Base-by-base conservation (phyloP, 768 basidiomycete species). In the Boletus sp. region DNA sequence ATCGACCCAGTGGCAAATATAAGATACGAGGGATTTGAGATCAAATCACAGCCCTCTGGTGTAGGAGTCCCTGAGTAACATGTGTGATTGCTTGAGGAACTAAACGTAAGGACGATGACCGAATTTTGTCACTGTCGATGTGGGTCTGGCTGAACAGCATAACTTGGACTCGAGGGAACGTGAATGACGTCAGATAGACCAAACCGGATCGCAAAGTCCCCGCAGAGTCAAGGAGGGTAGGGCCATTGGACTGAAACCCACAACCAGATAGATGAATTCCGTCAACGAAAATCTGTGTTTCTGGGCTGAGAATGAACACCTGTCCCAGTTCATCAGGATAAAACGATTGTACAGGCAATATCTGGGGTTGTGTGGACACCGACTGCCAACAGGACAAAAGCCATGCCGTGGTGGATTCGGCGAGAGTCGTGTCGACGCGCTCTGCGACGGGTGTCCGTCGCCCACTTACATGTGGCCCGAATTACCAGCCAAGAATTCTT, bases 281-380 rank as follows among this genome's bases (percentile, higher is more conserved):
- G 55, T 76, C 74, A n/a, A 77, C 74, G 14, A 75, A 25, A 30
- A 77, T 72, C 42, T 63, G 64, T 14, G 72, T 70, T 42, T 58
- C 51, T 7, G 70, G 41, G 7, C 62, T 52, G 14, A 77, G 65
- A 39, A 61, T 17, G 51, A 77, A 78, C 19, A 50, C 35, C n/a
- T 19, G 54, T 10, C 56, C 65, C 5, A n/a, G 51, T 27, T 54
- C 34, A 1, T 64, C 57, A 0, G 63, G 56, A 29, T 55, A 53
- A 55, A 76, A 76, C 0, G 66, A 68, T 9, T 69, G 69, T n/a
- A 75, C 44, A 30, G 74, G 72, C 4, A 74, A 74, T 13, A 77
- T 73, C 55, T 75, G 75, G 17, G 72, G 48, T 35, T 47, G 56
- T 53, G 15, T 10, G 29, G 23, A 40, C n/a, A 7, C 52, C n/a